Evolutionary conservation across 2,329 filamentous ascomycete species (phyloP).

Genomic region (Leptographium lundbergii): DNA sequence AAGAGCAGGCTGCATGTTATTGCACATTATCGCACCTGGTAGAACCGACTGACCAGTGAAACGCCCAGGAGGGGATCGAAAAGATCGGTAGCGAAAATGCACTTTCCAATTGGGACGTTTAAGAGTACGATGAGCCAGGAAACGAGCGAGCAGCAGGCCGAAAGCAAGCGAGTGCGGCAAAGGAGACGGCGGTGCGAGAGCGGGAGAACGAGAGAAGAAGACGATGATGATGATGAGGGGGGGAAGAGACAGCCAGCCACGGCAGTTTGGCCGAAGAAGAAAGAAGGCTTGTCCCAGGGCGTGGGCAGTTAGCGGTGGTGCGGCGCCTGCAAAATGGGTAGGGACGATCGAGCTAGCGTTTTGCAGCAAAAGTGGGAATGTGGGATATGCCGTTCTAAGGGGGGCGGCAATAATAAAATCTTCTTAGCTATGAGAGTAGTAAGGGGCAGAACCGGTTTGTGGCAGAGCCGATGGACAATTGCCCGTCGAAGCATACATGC

Average conservation of each 20-base stretch:
- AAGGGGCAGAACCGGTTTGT: neutral
- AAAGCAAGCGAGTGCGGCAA: neutral
- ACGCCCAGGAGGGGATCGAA: neutral
- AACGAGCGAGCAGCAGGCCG: neutral
- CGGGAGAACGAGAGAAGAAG: neutral
- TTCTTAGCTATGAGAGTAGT: neutral
- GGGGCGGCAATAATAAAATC: neutral
- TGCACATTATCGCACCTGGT: neutral
- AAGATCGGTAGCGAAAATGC: neutral
- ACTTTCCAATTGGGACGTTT: neutral
- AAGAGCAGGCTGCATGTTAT: neutral
- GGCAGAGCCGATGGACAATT: neutral
- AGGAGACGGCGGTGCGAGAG: neutral
- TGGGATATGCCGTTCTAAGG: neutral
- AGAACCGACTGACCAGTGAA: neutral
- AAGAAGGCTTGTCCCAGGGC: neutral
- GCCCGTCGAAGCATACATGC: no score
- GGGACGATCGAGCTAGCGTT: conserved; percentile 8
- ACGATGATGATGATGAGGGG: neutral
- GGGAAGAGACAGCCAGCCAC: neutral
- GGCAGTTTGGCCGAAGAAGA: neutral
- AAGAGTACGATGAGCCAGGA: neutral
- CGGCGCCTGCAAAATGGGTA: conserved; percentile 2
- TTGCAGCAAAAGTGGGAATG: neutral
- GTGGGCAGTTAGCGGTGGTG: neutral